Evolutionary conservation across 495 filamentous ascomycete species (phyloP), one percentile per base, ranked within the genome.

Genomic region (Aspergillus leporis): DNA sequence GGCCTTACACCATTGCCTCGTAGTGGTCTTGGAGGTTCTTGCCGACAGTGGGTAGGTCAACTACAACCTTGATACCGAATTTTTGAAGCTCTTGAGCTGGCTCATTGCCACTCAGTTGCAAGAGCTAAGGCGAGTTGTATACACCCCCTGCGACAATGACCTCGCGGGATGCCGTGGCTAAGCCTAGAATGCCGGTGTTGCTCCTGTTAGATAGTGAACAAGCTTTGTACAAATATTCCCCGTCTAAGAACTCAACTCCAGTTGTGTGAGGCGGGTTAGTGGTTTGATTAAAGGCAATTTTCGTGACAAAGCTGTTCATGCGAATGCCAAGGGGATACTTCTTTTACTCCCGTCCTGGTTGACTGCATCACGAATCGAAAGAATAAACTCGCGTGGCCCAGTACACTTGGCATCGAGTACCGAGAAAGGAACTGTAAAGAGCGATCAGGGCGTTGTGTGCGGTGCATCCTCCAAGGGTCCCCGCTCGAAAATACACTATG

Each of bases 11-110:
- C 34, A 71, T 63, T 21, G 71, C 76, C 56, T 88, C 85, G 65
- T 85, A 83, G 66, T 83, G 84, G 61, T 89, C 85, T 55, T 88
- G 85, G 0, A 90, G 71, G 66, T 90, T 90, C 14, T 74, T 74
- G 43, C 87, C 87, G 0, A 90, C 86, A 16, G 81, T 83, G 0
- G 85, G 84, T 0, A 84, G 72, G 59, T 87, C 79, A 31, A 69
- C 59, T 0, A 87, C 54, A 0, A 86, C 72, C 5, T 74, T 64
- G 55, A 89, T 87, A 19, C 69, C 64, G 54, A 78, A 73, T 9
- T 60, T 61, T 5, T 66, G 13, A 0, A 90, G 76, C 38, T 86
- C 76, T 0, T 61, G 62, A 3, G 58, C 55, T 0, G 83, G 79
- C 2, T 87, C 87, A 48, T 90, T 71, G 6, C 89, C 87, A 1